Evolutionary conservation across 352 stramenopile species (phyloP).

Genomic region (Globisporangium acanthophoron): DNA sequence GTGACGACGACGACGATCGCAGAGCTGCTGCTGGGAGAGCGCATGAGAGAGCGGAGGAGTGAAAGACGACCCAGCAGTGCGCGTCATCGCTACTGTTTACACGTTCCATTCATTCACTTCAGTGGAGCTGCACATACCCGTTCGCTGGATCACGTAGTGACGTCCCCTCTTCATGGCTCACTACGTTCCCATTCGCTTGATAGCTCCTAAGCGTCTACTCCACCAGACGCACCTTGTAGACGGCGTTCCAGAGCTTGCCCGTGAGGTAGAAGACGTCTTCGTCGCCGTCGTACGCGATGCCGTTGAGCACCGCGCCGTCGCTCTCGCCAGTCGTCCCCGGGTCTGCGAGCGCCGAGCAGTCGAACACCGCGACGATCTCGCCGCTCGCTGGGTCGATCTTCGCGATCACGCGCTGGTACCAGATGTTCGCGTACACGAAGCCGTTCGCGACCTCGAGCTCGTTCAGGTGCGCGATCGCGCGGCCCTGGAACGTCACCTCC

Average conservation of each 20-base stretch:
- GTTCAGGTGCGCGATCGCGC: constrained; percentile 80
- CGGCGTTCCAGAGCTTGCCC: constrained; percentile 89
- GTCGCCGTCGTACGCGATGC: constrained; percentile 89
- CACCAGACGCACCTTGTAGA: constrained; percentile 86
- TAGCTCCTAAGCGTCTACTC: constrained; percentile 14
- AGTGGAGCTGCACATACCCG: too few species aligned
- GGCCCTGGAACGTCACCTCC: constrained; percentile 40
- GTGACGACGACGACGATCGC: too few species aligned
- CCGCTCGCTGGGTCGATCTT: constrained; percentile 90
- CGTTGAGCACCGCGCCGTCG: constrained; percentile 87
- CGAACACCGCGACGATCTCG: constrained; percentile 86
- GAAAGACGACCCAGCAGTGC: too few species aligned
- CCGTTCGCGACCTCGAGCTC: constrained; percentile 92
- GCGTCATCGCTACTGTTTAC: too few species aligned
- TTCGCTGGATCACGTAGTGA: background rate
- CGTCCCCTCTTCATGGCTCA: background rate
- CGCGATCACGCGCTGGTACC: constrained; percentile 89
- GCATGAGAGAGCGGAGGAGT: too few species aligned
- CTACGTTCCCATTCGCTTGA: background rate
- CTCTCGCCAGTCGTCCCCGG: constrained; percentile 46
- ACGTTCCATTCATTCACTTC: too few species aligned
- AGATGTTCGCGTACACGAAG: constrained; percentile 94
- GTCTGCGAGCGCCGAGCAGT: constrained; percentile 57
- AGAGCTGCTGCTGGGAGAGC: too few species aligned
- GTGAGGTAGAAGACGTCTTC: constrained; percentile 92